These are phyloP conservation scores for Ustilago curta DNA, from an alignment of 1,284 basidiomycete species.

Conservation along the genomic window DNA sequence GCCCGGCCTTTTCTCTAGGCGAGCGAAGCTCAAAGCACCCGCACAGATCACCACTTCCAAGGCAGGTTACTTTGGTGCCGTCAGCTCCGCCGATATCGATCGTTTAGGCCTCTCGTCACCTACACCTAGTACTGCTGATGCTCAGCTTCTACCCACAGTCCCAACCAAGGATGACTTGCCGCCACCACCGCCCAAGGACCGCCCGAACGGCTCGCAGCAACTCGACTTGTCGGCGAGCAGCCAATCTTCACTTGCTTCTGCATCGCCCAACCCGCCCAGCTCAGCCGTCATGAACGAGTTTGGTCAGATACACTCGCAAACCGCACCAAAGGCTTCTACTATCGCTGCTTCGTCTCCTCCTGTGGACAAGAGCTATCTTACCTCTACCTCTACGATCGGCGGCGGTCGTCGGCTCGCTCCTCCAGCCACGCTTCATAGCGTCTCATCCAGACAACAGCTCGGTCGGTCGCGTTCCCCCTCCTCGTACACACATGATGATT, in stretches of 20 bases:
- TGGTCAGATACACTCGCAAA: conserved; percentile 13
- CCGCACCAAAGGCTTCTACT: conserved; percentile 6
- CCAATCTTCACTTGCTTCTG: conserved; percentile 7
- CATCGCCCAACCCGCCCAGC: background rate
- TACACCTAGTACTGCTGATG: conserved; percentile 45
- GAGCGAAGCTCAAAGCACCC: conserved; percentile 21
- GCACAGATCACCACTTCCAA: conserved; percentile 6
- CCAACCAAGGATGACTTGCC: conserved; percentile 49
- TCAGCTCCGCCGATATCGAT: conserved; percentile 44
- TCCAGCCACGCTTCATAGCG: conserved; percentile 6
- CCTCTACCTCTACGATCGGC: conserved; percentile 7
- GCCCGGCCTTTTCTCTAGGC: conserved; percentile 46
- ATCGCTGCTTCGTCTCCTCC: conserved; percentile 11
- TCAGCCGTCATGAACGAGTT: conserved; percentile 25
- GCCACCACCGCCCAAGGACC: conserved; percentile 19
- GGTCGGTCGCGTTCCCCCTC: conserved; percentile 3
- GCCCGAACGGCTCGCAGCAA: background rate
- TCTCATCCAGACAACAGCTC: conserved; percentile 8
- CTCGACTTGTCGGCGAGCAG: conserved; percentile 2
- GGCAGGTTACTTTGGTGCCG: conserved; percentile 16
- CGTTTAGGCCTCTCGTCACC: conserved; percentile 37
- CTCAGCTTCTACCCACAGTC: conserved; percentile 31
- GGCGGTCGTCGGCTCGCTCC: conserved; percentile 14
- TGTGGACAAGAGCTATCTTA: background rate
- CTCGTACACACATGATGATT: conserved; percentile 9